Evolutionary conservation across 768 basidiomycete genomes (phyloP), one percentile per base, ranked within the genome.

Genomic region (Suillus placidus): DNA sequence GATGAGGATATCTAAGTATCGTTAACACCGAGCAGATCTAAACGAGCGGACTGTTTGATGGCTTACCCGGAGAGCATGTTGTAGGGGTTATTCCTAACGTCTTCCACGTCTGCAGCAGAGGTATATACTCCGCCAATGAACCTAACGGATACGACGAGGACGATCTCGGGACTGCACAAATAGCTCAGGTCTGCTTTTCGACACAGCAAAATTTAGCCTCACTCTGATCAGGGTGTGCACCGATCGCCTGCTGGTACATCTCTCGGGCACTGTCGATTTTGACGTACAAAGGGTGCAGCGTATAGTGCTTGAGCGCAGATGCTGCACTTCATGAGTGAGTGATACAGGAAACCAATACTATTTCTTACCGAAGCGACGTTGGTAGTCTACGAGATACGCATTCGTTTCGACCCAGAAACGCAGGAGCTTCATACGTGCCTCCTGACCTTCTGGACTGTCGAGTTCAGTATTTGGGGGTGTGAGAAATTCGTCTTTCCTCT

Each of bases 141-240:
- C 58, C 40, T 42, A 20, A 18, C 4, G 79, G 66, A 23, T 80
- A 77, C 8, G 81, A 79, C 4, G 87, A 77, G 26, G 84, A 77
- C 20, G 84, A 83, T 45, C 89, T 85, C 65, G 84, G 80, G 65
- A 92, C 91, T 84, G 60, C 79, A 57, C 4, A 61, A 37, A 49
- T 34, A 32, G 35, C n/a, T 72, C 43, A 71, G 34, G 3, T 67
- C 61, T 51, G 3, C 43, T 42, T 37, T 16, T 8, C 49, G 38
- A 38, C n/a, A 30, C 10, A 51, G 18, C 43, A 13, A 51, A 64
- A 2, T 32, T 13, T 30, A 32, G 40, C 69, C 87, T 68, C 70
- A 93, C 92, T 88, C 74, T 94, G 92, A 66, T 88, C 87, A 35
- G 87, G 85, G 76, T 93, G 91, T 7, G 91, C 89, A 20, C 92